phyloP scores from a whole-genome alignment of 192 early-diverging fungal species.

The Umbelopsis sp. region DNA sequence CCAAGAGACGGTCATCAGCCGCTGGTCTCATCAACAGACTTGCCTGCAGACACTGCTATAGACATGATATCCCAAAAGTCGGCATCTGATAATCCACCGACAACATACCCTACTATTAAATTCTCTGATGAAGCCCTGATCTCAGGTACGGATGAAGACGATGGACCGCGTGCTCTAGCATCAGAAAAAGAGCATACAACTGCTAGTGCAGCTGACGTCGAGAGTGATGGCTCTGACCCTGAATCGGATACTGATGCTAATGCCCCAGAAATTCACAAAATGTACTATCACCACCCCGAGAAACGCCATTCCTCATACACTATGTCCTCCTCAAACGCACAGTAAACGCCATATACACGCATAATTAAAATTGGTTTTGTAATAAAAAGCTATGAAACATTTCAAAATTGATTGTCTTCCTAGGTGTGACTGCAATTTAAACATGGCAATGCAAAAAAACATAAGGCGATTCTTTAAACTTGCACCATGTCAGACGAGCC shows the following conservation, averaged over 20 bases:
- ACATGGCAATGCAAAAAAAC: too few relatives aligned
- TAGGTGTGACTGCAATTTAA: too few relatives aligned
- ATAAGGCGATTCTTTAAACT: background rate
- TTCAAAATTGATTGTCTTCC: too few relatives aligned
- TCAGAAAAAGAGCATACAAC: constrained; percentile 11
- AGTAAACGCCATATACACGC: too few relatives aligned
- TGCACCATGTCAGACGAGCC: background rate
- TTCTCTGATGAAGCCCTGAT: background rate
- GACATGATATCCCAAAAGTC: background rate
- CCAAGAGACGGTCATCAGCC: too few relatives aligned
- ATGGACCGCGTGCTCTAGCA: background rate
- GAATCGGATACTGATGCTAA: background rate
- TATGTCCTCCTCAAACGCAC: background rate
- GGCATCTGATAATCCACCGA: background rate
- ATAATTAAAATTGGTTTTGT: too few relatives aligned
- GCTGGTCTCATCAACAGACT: too few relatives aligned
- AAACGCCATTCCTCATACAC: background rate
- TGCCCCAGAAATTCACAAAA: constrained; percentile 14
- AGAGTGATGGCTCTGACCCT: background rate
- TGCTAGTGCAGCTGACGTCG: background rate
- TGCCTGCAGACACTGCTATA: too few relatives aligned
- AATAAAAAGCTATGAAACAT: too few relatives aligned
- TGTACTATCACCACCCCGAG: constrained; percentile 33
- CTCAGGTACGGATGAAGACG: background rate
- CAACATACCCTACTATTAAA: background rate